A percentile compares a stretch with the other conserved stretches of the same genome.
These are phyloP conservation scores for Cryphonectria nitschkei DNA, from an alignment of 2,329 filamentous ascomycete species.

Conservation along the genomic window DNA sequence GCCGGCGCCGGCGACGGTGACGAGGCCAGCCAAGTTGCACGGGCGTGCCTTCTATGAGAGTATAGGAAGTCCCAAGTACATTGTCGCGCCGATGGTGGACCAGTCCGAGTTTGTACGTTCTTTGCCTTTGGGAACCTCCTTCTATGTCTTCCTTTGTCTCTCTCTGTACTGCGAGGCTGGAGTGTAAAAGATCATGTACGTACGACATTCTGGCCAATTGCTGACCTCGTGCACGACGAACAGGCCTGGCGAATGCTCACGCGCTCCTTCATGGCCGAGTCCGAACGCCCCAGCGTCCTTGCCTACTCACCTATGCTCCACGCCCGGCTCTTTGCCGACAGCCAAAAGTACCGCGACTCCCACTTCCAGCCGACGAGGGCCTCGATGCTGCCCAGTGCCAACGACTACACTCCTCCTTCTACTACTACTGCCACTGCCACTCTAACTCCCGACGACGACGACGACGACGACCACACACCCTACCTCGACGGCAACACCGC, in stretches of 20 bases:
- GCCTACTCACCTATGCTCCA: constrained; percentile 98
- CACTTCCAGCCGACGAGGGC: constrained; percentile 74
- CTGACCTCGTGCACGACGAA: constrained; percentile 53
- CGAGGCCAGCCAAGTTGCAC: constrained; percentile 62
- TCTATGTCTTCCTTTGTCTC: not conserved
- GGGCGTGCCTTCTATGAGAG: constrained; percentile 94
- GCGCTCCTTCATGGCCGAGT: constrained; percentile 81
- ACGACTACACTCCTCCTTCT: not conserved
- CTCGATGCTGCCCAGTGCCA: constrained; percentile 16
- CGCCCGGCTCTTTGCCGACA: constrained; percentile 82
- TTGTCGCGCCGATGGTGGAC: constrained; percentile 97
- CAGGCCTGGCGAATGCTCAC: constrained; percentile 98
- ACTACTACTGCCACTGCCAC: constrained; percentile 24
- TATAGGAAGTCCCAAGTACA: constrained; percentile 86
- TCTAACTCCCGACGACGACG: constrained; percentile 32
- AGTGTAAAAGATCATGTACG: not conserved
- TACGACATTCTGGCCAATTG: no score
- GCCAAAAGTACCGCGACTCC: constrained; percentile 72
- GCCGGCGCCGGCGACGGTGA: constrained; percentile 21
- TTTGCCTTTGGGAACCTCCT: not conserved
- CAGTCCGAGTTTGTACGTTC: constrained; percentile 90
- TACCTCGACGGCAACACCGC: constrained; percentile 86
- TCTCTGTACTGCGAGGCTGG: constrained; percentile 5
- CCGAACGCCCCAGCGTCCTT: constrained; percentile 68
- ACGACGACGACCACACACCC: constrained; percentile 32